A percentile compares a stretch with the other conserved stretches of the same genome.
Conservation (phyloP, 805 yeast genomes). For the Nakazawaea molendinolei region DNA sequence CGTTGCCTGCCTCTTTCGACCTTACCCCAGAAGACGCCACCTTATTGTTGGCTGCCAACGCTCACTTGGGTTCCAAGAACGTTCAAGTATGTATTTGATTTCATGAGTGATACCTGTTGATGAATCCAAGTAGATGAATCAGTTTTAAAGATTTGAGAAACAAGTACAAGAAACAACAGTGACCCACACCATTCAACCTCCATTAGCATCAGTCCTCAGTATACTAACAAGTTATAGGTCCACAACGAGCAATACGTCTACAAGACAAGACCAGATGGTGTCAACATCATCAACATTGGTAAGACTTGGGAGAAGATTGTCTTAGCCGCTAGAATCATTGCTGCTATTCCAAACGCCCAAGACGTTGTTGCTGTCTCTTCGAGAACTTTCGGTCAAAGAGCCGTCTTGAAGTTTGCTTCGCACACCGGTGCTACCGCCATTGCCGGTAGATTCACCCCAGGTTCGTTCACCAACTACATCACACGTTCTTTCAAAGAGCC, state of each 20-base stretch:
- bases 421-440: slow-evolving; percentile 99
- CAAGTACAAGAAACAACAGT: no score
- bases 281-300: slow-evolving; percentile 95
- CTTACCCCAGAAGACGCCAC: slow-evolving; percentile 98
- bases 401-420: slow-evolving; percentile 98
- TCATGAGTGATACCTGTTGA: background rate
- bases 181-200: background rate
- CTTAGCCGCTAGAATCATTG: slow-evolving; percentile 98
- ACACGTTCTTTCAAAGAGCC: slow-evolving; percentile 99
- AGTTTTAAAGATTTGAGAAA: no score
- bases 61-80: slow-evolving; percentile 99
- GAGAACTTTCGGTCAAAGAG: slow-evolving; percentile 99
- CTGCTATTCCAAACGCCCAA: slow-evolving; percentile 97
- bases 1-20: slow-evolving; percentile 83
- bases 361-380: slow-evolving; percentile 99
- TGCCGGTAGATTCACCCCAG: slow-evolving; percentile 99
- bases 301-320: slow-evolving; percentile 99
- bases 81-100: slow-evolving; percentile 76
- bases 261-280: slow-evolving; percentile 99
- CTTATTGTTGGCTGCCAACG: slow-evolving; percentile 98
- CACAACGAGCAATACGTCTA: slow-evolving; percentile 95
- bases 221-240: slow-evolving; percentile 40
- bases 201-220: background rate
- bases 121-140: background rate
- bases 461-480: slow-evolving; percentile 99